Conservation (phyloP, 2,329 filamentous ascomycete species). For the Aureobasidium subglaciale region DNA sequence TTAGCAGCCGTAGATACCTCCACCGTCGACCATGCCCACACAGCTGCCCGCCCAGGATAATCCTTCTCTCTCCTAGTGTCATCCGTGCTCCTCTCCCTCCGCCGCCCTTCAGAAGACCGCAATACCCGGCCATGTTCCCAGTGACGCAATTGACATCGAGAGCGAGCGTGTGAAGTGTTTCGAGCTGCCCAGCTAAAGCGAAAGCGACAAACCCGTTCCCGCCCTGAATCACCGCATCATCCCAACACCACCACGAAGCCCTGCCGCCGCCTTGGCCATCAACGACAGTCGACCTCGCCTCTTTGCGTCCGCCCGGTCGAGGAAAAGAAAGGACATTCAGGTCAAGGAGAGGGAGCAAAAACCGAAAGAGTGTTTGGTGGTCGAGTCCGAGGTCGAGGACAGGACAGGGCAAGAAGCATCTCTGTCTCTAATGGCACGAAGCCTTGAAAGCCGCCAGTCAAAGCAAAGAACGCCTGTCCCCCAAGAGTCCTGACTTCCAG, state of each 20-base stretch:
- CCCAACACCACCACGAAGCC: not conserved
- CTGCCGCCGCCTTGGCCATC: not conserved
- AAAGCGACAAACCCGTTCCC: not conserved
- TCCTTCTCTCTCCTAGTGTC: conserved; percentile 7
- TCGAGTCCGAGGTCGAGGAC: conserved; percentile 5
- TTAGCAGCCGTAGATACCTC: conserved; percentile 13
- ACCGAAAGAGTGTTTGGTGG: not conserved
- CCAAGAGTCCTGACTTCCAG: conserved; percentile 49
- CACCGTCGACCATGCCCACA: conserved; percentile 1
- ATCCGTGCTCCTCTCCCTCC: not conserved
- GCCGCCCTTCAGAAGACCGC: not conserved
- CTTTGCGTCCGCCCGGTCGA: not conserved
- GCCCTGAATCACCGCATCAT: not conserved
- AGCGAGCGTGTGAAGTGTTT: not conserved
- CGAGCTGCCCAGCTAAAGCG: not conserved
- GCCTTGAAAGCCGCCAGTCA: too few relatives aligned
- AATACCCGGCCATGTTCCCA: conserved; percentile 4
- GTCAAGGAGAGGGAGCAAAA: not conserved
- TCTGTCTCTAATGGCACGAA: conserved; percentile 3
- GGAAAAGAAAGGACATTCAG: not conserved
- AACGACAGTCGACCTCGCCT: not conserved
- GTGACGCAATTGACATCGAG: conserved; percentile 11
- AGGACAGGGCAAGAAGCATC: not conserved
- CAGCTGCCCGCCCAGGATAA: not conserved
- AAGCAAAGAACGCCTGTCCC: too few relatives aligned